These are phyloP conservation scores for Solanum hybrid DNA, from an alignment of 305 asterid genomes.

Conservation along the genomic window DNA sequence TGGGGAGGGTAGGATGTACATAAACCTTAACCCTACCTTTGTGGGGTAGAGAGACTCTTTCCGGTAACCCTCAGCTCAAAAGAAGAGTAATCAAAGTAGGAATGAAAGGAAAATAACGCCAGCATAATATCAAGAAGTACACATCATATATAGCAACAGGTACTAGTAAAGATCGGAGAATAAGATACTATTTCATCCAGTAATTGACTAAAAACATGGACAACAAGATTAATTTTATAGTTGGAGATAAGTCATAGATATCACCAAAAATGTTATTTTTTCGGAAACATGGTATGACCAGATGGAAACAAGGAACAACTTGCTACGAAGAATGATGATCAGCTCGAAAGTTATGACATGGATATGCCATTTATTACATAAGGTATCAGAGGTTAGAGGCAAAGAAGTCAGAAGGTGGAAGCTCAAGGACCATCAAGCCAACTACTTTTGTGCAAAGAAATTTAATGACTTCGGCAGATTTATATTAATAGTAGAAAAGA, in stretches of 20 bases:
- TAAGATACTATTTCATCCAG: background rate
- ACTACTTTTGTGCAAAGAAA: background rate
- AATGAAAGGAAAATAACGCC: background rate
- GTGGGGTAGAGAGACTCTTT: background rate
- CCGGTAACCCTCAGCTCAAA: background rate
- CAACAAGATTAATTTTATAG: background rate
- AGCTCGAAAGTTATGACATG: background rate
- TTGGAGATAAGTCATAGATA: background rate
- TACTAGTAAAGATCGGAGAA: background rate
- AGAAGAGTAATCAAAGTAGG: background rate
- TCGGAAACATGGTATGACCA: background rate
- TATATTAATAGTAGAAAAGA: background rate
- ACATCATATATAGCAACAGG: background rate
- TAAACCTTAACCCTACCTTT: background rate
- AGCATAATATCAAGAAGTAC: background rate
- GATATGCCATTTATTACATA: background rate
- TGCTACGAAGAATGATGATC: background rate
- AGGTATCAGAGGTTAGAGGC: background rate
- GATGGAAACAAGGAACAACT: background rate
- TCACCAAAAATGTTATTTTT: background rate
- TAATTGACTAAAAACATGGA: background rate
- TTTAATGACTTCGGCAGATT: background rate
- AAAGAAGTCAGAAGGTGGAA: background rate
- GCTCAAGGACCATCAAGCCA: background rate
- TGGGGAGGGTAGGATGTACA: background rate